Evolutionary conservation across 176 grass and related monocot species (phyloP).

Genomic region (Aegilops speltoides): DNA sequence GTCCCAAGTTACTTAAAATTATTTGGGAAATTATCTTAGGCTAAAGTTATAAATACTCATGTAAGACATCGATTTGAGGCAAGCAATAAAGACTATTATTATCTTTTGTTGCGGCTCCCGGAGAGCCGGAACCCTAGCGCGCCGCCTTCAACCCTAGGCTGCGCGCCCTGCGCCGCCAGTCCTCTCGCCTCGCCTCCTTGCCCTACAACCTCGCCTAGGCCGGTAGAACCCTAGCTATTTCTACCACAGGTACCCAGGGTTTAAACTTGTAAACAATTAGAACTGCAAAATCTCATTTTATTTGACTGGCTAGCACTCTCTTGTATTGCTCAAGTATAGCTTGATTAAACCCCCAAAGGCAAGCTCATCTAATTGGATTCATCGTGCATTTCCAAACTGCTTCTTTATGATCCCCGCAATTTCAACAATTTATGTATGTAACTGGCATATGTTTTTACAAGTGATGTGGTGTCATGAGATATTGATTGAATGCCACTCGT

Average conservation of each 20-base stretch:
- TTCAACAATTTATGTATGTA: neutral
- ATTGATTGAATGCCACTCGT: neutral
- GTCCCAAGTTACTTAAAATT: too few relatives aligned
- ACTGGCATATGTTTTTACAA: neutral
- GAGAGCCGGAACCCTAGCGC: too few relatives aligned
- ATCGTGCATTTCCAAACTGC: neutral
- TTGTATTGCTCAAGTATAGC: neutral
- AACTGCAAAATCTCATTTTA: neutral
- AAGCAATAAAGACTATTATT: too few relatives aligned
- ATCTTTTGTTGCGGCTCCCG: too few relatives aligned
- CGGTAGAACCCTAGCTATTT: too few relatives aligned
- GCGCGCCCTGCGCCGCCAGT: too few relatives aligned
- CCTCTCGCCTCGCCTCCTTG: too few relatives aligned
- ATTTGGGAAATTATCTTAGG: too few relatives aligned
- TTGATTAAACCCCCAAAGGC: neutral
- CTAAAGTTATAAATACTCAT: too few relatives aligned
- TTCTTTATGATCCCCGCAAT: neutral
- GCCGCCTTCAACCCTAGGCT: too few relatives aligned
- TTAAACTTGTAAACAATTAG: neutral
- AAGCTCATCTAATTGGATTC: neutral
- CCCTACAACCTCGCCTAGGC: too few relatives aligned
- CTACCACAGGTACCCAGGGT: neutral
- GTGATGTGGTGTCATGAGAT: neutral
- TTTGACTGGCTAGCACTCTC: neutral
- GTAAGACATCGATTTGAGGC: too few relatives aligned